Percentiles rank a stretch among this genome's conserved stretches.
Evolutionary conservation across 768 basidiomycete species (phyloP).

Genomic region (Pulveroboletus sp.): DNA sequence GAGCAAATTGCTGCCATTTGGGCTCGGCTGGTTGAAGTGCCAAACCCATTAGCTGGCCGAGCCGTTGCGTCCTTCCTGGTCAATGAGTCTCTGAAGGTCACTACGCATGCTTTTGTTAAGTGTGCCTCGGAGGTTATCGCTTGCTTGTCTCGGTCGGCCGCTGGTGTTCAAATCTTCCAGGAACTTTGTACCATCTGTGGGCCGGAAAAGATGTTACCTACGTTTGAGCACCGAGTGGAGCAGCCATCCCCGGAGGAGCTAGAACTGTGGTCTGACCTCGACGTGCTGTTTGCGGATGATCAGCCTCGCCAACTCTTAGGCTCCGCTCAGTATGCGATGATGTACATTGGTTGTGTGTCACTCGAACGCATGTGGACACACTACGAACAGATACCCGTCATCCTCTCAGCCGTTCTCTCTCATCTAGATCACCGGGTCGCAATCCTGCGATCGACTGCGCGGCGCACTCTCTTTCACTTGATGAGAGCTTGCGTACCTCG

Average conservation of each 20-base stretch:
- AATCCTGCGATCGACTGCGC: conserved; percentile 67
- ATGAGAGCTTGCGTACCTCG: conserved; percentile 79
- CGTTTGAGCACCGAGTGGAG: conserved; percentile 64
- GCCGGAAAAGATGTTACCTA: conserved; percentile 79
- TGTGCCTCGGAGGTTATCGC: conserved; percentile 81
- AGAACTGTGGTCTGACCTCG: conserved; percentile 77
- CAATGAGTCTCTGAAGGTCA: conserved; percentile 83
- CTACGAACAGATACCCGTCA: conserved; percentile 59
- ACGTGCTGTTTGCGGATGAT: conserved; percentile 63
- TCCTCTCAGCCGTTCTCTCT: conserved; percentile 76
- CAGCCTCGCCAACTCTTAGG: conserved; percentile 69
- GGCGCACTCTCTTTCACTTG: conserved; percentile 79
- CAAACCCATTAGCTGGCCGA: conserved; percentile 69
- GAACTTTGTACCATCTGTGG: conserved; percentile 84
- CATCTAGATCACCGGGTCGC: conserved; percentile 76
- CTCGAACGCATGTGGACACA: conserved; percentile 76
- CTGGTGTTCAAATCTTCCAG: conserved; percentile 70
- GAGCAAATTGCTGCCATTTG: conserved; percentile 81
- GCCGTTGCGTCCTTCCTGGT: conserved; percentile 79
- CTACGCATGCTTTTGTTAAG: conserved; percentile 69
- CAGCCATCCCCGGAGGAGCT: conserved; percentile 61
- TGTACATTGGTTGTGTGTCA: conserved; percentile 76
- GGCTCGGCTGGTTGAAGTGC: conserved; percentile 69
- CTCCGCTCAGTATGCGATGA: conserved; percentile 83
- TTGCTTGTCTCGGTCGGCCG: conserved; percentile 72